Percentiles rank a stretch among this genome's conserved stretches.
Conservation (phyloP, 805 yeast genomes). For the Wickerhamiella azymoides region DNA sequence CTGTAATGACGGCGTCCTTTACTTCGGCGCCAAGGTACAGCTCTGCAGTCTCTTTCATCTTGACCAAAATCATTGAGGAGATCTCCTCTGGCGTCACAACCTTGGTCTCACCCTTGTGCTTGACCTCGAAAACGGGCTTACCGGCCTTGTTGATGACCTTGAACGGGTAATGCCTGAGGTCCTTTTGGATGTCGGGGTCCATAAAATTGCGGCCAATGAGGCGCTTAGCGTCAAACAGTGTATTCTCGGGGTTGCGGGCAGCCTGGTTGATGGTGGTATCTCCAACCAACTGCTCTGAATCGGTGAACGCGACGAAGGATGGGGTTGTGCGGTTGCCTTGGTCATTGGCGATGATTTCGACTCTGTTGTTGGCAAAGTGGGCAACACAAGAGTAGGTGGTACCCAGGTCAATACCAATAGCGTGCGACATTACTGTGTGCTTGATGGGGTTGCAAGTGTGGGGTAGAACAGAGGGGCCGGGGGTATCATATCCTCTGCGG, state of each 20-base stretch:
- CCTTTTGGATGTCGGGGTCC: conserved; percentile 68
- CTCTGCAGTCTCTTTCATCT: conserved; percentile 89
- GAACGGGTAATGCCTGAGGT: conserved; percentile 73
- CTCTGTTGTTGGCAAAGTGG: conserved; percentile 38
- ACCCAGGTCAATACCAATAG: conserved; percentile 97
- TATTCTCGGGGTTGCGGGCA: conserved; percentile 81
- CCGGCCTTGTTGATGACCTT: conserved; percentile 53
- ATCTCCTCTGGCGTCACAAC: conserved; percentile 83
- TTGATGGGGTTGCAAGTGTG: too few relatives aligned
- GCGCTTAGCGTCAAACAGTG: conserved; percentile 83
- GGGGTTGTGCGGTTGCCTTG: conserved; percentile 99
- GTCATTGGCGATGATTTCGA: conserved; percentile 90
- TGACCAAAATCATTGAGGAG: conserved; percentile 79
- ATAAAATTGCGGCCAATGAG: conserved; percentile 71
- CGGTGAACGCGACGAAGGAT: conserved; percentile 91
- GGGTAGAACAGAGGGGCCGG: too few relatives aligned
- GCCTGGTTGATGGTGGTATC: conserved; percentile 65
- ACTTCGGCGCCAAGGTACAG: conserved; percentile 74
- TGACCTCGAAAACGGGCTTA: conserved; percentile 72
- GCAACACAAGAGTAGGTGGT: conserved; percentile 19
- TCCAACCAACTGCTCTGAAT: conserved; percentile 51
- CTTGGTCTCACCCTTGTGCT: conserved; percentile 58
- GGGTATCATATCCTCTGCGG: too few relatives aligned
- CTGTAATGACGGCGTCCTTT: conserved; percentile 83
- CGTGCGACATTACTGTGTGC: conserved; percentile 25